A percentile compares a stretch with the other conserved stretches of the same genome.
phyloP scores from a whole-genome alignment of 2,329 filamentous ascomycete genomes.

The Pseudocercospora macadamiae region DNA sequence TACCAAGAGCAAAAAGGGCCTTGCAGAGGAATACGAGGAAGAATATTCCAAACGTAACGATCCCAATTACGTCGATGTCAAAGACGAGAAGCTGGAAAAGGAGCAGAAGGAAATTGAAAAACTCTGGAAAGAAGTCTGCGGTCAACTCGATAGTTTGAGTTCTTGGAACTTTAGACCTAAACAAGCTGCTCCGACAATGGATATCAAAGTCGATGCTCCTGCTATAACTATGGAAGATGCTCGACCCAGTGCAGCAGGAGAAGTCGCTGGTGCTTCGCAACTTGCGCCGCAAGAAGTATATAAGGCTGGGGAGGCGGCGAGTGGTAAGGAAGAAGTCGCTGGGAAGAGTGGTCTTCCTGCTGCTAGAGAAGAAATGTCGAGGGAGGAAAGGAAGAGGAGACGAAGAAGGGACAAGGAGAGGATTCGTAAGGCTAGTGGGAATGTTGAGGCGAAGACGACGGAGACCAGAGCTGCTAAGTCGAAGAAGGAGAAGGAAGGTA shows the following conservation, averaged over 20 bases:
- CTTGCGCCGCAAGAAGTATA: constrained; percentile 96
- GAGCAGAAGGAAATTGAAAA: constrained; percentile 75
- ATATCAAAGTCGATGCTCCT: constrained; percentile 87
- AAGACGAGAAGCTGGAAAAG: constrained; percentile 78
- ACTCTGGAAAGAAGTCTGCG: constrained; percentile 80
- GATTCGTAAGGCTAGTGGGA: constrained; percentile 68
- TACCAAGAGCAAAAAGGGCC: constrained; percentile 79
- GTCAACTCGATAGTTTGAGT: constrained; percentile 82
- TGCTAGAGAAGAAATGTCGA: constrained; percentile 80
- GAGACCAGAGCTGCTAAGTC: constrained; percentile 56
- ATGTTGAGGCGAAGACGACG: constrained; percentile 44
- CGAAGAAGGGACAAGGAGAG: constrained; percentile 76
- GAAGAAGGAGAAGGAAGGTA: constrained; percentile 58
- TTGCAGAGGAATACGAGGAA: constrained; percentile 93
- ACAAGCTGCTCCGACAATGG: constrained; percentile 76
- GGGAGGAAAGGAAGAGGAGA: constrained; percentile 80
- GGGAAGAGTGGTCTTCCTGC: constrained; percentile 74
- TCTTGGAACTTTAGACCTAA: constrained; percentile 97
- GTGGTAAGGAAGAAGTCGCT: constrained; percentile 68
- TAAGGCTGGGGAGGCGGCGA: constrained; percentile 67
- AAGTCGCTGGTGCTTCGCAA: constrained; percentile 69
- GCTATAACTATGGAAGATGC: constrained; percentile 94
- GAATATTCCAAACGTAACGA: constrained; percentile 81
- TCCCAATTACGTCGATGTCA: constrained; percentile 77
- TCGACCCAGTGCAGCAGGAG: constrained; percentile 78